Base-by-base conservation (phyloP, 768 basidiomycete genomes). In the Termitomyces sp. region DNA sequence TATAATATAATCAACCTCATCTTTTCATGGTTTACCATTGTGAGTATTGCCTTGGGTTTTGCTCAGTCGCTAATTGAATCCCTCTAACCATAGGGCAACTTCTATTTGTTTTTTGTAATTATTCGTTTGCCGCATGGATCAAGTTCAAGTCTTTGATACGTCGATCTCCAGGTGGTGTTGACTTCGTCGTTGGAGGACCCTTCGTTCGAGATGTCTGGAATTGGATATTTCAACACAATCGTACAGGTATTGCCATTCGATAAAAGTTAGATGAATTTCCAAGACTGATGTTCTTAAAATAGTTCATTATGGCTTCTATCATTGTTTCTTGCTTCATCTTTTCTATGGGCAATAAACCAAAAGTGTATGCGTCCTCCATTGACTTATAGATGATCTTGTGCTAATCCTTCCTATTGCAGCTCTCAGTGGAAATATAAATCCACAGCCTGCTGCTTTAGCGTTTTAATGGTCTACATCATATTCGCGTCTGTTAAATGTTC, bases 331-430 rank as follows among this genome's bases (percentile, higher is more conserved):
- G 88, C 66, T 97, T 98, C 81, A 78, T 97, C 1, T 91, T 97
- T 72, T 91, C 93, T 0, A 96, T 98, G 94, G 96, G 96, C 18
- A 97, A 97, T 73, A 90, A 91, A 70, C 95, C 95, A 4, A 82
- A 85, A 75, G 87, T 91, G 92, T 94, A 63, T 33, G 78, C 68
- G 18, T 12, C 28, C 12, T 54, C 38, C 28, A 38, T 52, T 3
- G n/a, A 32, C 20, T 12, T 64, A 63, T n/a, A 42, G 15, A 51
- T 12, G 3, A 39, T 39, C n/a, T 28, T 28, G 7, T 33, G 11
- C 18, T 55, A 12, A 39, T 42, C 5, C 33, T 46, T 48, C 22
- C 13, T 13, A 22, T 33, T 44, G 55, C 55, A 92, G 92, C 0
- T 82, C 91, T 0, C 82, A 85, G 63, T 87, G 84, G 85, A 98